Percentiles rank a stretch among this genome's conserved stretches.
phyloP scores from a whole-genome alignment of 805 yeast species.

The Kodamaea leandrae region DNA sequence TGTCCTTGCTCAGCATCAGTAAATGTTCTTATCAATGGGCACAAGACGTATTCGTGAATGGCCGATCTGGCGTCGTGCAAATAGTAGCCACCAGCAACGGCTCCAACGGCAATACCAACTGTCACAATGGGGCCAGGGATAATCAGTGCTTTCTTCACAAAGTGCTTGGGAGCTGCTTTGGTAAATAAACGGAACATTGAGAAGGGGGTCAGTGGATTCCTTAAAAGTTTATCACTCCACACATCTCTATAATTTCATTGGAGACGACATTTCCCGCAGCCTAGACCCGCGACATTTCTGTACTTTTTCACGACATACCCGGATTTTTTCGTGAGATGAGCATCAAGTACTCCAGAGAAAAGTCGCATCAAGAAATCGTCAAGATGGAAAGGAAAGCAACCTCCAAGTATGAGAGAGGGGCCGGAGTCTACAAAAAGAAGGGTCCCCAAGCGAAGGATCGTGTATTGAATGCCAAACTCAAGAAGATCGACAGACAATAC shows the following conservation, averaged over 20 bases:
- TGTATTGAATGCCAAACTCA: conserved; percentile 57
- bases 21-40: conserved; percentile 68
- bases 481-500: conserved; percentile 67
- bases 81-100: conserved; percentile 49
- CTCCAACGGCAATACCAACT: conserved; percentile 23
- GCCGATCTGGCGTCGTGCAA: conserved; percentile 76
- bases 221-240: not conserved
- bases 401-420: conserved; percentile 12
- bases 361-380: not conserved
- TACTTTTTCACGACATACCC: not conserved
- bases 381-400: conserved; percentile 5
- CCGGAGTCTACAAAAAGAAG: conserved; percentile 14
- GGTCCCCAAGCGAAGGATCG: conserved; percentile 11
- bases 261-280: not conserved
- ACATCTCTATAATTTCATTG: not conserved
- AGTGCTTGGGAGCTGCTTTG: conserved; percentile 7
- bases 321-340: conserved; percentile 7
- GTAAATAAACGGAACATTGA: conserved; percentile 9
- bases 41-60: conserved; percentile 72
- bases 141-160: conserved; percentile 9
- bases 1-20: conserved; percentile 91
- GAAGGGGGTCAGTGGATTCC: not conserved
- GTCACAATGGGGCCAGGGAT: conserved; percentile 20
- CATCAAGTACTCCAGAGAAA: conserved; percentile 3
- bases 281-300: conserved; percentile 6